Evolutionary conservation across 2,329 filamentous ascomycete genomes (phyloP), one percentile per base, ranked within the genome.

Genomic region (Aspergillus sp.): DNA sequence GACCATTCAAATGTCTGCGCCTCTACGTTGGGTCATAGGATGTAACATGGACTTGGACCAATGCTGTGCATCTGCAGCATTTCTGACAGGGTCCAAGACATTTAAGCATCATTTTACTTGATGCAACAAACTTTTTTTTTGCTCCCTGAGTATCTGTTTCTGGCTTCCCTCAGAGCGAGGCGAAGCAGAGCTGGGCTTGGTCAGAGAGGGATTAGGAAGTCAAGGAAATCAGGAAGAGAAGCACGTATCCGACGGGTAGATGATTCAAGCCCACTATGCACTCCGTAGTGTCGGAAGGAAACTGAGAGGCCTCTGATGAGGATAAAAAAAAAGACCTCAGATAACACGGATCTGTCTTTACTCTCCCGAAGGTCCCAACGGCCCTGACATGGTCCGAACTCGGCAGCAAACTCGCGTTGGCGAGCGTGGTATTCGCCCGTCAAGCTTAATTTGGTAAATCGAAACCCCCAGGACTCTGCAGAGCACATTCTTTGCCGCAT

Each of bases 41-140:
- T 65, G 67, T 67, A 70, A 70, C 69, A 66, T 70, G 62, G 64
- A 58, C 51, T 56, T 63, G 59, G 59, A 46, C 69, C 65, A 70
- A 71, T 68, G 61, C 62, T 62, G 64, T 68, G 63, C 61, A 51
- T 64, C 63, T 66, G 57, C 45, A 60, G 59, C 50, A 52, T 52
- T 62, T 57, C 46, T 60, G 61, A 61, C 62, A 63, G 55, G 57
- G 63, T 57, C 61, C 59, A 59, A 59, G 40, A 51, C 52, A 44
- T 52, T 59, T 46, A 58, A 48, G 52, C 56, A 55, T 55, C 50
- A 48, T 49, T 61, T 58, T 23, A 52, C 54, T 53, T 61, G 64
- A 69, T 69, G 63, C 63, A 65, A 66, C 64, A 61, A 60, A 64
- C 51, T 50, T 60, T 57, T 31, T 11, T 9, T 11, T 8, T 11